Evolutionary conservation across 2,329 filamentous ascomycete genomes (phyloP).

Genomic region (Sporothrix pallida): DNA sequence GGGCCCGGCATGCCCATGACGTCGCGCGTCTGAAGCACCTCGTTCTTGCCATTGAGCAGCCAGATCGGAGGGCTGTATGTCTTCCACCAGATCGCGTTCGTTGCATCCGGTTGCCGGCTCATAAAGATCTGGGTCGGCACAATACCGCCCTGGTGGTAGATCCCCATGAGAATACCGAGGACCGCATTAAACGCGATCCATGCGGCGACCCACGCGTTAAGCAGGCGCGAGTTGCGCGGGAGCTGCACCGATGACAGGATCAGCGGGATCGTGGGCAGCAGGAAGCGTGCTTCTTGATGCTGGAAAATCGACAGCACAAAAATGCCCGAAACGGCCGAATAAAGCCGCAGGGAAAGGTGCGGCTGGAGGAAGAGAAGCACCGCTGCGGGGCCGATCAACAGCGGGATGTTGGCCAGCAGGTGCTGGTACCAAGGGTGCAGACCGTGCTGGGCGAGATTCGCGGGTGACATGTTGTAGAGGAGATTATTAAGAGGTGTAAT

Average conservation of each 20-base stretch:
- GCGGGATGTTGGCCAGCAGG: conserved; percentile 70
- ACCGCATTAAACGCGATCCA: conserved; percentile 75
- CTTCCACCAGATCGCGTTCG: conserved; percentile 81
- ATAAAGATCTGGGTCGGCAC: conserved; percentile 77
- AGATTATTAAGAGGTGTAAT: conserved; percentile 81
- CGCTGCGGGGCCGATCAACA: conserved; percentile 73
- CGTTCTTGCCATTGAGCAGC: conserved; percentile 77
- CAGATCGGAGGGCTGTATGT: conserved; percentile 83
- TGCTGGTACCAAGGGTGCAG: conserved; percentile 82
- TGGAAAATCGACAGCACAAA: conserved; percentile 74
- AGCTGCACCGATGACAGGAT: conserved; percentile 74
- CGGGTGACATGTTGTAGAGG: conserved; percentile 71
- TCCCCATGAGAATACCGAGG: conserved; percentile 76
- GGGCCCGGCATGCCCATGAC: conserved; percentile 73
- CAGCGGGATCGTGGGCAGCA: conserved; percentile 77
- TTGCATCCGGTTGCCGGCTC: conserved; percentile 70
- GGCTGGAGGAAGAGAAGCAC: conserved; percentile 64
- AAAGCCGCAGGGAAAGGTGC: conserved; percentile 65
- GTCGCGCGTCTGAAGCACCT: conserved; percentile 71
- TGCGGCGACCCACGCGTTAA: conserved; percentile 61
- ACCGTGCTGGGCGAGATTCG: conserved; percentile 76
- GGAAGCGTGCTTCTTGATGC: conserved; percentile 80
- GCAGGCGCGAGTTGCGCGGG: conserved; percentile 58
- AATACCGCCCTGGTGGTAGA: conserved; percentile 80
- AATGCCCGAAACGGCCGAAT: conserved; percentile 75